Base-by-base conservation (phyloP, 805 yeast species). In the Barnettozyma salicaria region DNA sequence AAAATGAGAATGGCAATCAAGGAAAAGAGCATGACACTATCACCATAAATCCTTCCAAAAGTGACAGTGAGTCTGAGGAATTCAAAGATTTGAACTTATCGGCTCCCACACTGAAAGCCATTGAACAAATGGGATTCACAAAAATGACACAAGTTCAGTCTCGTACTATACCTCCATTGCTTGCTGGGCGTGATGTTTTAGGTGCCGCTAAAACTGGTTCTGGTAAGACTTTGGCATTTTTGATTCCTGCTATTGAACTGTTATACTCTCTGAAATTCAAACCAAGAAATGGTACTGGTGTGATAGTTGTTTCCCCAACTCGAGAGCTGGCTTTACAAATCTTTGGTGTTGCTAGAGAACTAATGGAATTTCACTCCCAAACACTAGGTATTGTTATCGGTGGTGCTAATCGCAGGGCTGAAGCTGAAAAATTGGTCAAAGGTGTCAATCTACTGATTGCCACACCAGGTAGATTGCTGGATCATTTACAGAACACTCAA, bases 151-250 rank as follows among this genome's bases (percentile, higher is more conserved):
- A 80, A 45, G 97, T 92, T 8, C 99, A 92, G 64, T 81, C 95
- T 19, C 78, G 90, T 63, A 88, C 98, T 10, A 92, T 92, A 39
- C 97, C 98, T 6, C 97, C 98, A 9, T 69, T 92, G 44, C 65
- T 94, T 45, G 97, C 97, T 1, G 98, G 98, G 30, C 77, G 90
- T 51, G 99, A 92, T 63, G 97, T 94, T 16, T 71, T 92, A 37
- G 99, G 98, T 49, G 98, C 98, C n/a, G 99, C 99, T 40, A 90
- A 89, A 65, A 92, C 99, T 3, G 99, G 99, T 37, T 88, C 97
- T 1, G 99, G 99, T 59, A 92, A 92, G 67, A 92, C 99, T 1
- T 67, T 94, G 43, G 97, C 99, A 8, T 92, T 92, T 52, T 68
- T 92, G 55, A 74, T 92, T 42, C 99, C 99, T 11, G 98, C 98